Evolutionary conservation across 2,329 filamentous ascomycete species (phyloP).

Genomic region (Helotiales sp.): DNA sequence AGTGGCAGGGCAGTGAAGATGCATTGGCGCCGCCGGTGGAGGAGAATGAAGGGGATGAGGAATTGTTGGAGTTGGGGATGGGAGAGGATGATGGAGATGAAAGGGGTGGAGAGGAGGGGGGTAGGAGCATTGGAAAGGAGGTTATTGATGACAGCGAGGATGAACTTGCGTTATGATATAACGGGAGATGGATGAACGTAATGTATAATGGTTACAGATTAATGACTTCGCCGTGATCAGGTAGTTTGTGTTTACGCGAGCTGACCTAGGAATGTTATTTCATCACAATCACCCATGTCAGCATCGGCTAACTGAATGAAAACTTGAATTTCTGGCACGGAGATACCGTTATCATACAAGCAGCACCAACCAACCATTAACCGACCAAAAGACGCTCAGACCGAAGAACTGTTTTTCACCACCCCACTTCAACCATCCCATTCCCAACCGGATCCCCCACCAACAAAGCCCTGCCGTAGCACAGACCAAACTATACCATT

Average conservation of each 20-base stretch:
- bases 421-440: background rate
- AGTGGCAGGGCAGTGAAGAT: constrained; percentile 72
- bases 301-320: background rate
- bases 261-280: no score
- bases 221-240: no score
- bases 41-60: constrained; percentile 30
- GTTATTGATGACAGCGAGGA: constrained; percentile 28
- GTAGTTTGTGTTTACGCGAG: no score
- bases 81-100: constrained; percentile 28
- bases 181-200: background rate
- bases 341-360: constrained; percentile 19
- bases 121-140: constrained; percentile 4
- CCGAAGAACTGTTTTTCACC: constrained; percentile 2
- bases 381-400: constrained; percentile 9
- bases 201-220: no score
- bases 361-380: background rate
- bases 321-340: constrained; percentile 11
- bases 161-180: constrained; percentile 25
- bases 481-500: background rate
- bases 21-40: constrained; percentile 51
- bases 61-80: constrained; percentile 4
- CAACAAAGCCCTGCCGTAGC: background rate
- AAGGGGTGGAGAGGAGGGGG: constrained; percentile 6
- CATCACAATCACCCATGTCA: background rate
- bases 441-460: background rate